These are phyloP conservation scores for Eucommia ulmoides DNA, from an alignment of 257 asterid genomes.

Conservation along the genomic window DNA sequence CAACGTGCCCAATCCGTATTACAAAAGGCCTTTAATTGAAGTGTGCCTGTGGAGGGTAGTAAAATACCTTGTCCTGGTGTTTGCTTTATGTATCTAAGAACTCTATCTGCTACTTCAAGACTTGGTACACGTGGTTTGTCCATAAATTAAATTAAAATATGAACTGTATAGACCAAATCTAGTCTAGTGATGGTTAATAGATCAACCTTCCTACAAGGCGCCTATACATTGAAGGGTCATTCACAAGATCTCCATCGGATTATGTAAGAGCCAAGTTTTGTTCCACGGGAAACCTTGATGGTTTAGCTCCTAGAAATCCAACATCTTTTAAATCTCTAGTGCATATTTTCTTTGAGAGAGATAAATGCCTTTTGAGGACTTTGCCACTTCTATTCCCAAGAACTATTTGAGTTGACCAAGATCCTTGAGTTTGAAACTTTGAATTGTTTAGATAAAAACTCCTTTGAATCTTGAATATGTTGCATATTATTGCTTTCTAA, in stretches of 20 bases:
- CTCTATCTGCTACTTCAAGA: constrained; percentile 2
- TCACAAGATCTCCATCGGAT: constrained; percentile 1
- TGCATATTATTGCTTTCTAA: no score
- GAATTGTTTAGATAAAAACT: constrained; percentile 1
- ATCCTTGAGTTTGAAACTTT: constrained; percentile 4
- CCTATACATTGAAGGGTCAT: background rate
- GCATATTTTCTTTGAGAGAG: background rate
- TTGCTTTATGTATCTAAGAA: background rate
- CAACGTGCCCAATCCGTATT: constrained; percentile 8
- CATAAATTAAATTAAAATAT: background rate
- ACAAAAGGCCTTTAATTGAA: no score
- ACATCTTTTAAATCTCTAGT: background rate
- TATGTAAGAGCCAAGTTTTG: background rate
- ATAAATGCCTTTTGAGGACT: background rate
- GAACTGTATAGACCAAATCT: background rate
- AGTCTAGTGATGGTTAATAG: constrained; percentile 2
- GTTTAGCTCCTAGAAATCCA: background rate
- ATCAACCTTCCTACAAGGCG: constrained; percentile 2
- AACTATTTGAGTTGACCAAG: constrained; percentile 5
- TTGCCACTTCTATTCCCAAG: background rate
- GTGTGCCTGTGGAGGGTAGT: background rate
- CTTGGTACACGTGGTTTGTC: background rate
- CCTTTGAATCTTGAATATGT: background rate
- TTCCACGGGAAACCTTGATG: background rate
- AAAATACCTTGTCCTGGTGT: background rate